phyloP scores from a whole-genome alignment of 208 protist species.

The Leishmania gerbilli region DNA sequence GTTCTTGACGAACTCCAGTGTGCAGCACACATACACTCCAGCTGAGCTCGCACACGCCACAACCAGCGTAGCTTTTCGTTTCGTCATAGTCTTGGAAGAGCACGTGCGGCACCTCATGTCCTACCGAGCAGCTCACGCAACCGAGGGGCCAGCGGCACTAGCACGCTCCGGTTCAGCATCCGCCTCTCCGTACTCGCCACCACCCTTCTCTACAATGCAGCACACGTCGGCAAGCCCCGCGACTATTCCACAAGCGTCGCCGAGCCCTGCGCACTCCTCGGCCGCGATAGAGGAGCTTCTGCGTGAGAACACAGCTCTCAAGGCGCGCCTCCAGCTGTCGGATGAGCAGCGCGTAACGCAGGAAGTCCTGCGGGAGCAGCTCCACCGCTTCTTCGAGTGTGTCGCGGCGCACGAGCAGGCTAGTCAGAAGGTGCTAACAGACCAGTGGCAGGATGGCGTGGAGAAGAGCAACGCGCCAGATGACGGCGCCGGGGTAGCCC shows the following conservation, averaged over 20 bases:
- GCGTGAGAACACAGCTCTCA: slow-evolving; percentile 58
- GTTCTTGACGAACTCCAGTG: background rate
- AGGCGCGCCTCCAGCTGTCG: slow-evolving; percentile 39
- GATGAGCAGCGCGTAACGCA: slow-evolving; percentile 60
- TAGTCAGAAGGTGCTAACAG: slow-evolving; percentile 4
- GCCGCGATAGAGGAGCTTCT: slow-evolving; percentile 43
- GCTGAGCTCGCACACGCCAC: background rate
- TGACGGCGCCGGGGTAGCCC: background rate
- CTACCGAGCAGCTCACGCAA: background rate
- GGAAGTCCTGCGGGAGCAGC: slow-evolving; percentile 49
- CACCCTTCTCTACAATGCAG: background rate
- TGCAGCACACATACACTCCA: background rate
- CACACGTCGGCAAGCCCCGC: background rate
- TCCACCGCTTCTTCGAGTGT: slow-evolving; percentile 59
- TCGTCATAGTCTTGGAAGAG: background rate
- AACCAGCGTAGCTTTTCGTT: background rate
- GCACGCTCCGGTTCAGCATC: background rate
- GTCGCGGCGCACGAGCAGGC: slow-evolving; percentile 32
- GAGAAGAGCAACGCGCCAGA: background rate
- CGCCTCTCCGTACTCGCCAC: background rate
- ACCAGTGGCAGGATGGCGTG: background rate
- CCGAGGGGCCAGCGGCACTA: slow-evolving; percentile 4
- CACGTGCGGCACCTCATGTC: background rate
- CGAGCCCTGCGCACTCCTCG: background rate
- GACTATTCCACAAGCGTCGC: background rate